Base-by-base conservation (phyloP, 2,329 filamentous ascomycete genomes). In the Clonostachys solani region DNA sequence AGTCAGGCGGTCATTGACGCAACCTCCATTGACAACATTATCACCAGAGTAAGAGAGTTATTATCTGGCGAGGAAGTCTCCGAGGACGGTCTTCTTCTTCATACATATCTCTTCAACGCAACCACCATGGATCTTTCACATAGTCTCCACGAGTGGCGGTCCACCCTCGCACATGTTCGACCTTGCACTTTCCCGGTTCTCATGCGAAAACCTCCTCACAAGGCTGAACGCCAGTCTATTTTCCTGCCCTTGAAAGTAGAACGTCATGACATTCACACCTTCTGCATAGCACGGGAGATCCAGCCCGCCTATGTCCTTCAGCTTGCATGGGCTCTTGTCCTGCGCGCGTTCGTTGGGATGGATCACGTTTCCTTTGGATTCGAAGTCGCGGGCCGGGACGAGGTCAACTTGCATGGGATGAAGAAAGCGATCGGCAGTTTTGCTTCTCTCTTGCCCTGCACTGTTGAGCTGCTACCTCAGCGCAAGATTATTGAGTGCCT, bases 301-400 rank as follows among this genome's bases (percentile, higher is more conserved):
- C 72, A 72, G 0, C 60, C 74, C 1, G 69, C 75, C 0, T 72
- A 76, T 0, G 64, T 83, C 5, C 65, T 84, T 5, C 73, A 77
- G 19, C 69, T 81, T n/a, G 79, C 80, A 0, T 85, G 81, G 81
- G 77, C 72, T 0, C 63, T 85, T 17, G 67, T 83, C 0, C 63
- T 83, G 0, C 73, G 78, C 3, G 68, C 72, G 2, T 83, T 80
- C 52, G 71, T 77, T 4, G 77, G 77, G 2, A 68, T 68, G 15
- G 66, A 75, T 18, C 69, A 72, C 12, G 72, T 83, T 8, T 71
- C 74, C 36, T 84, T 84, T 51, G 81, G 81, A 1, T 77, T 69
- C 48, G 69, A 72, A 34, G 67, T 72, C 4, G 58, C 64, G 0
- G 74, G 73, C 1, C 65, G 76, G 5, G 69, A 74, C 15, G 64